phyloP scores from a whole-genome alignment of 2,329 filamentous ascomycete genomes.

The Trichoderma harzianum region DNA sequence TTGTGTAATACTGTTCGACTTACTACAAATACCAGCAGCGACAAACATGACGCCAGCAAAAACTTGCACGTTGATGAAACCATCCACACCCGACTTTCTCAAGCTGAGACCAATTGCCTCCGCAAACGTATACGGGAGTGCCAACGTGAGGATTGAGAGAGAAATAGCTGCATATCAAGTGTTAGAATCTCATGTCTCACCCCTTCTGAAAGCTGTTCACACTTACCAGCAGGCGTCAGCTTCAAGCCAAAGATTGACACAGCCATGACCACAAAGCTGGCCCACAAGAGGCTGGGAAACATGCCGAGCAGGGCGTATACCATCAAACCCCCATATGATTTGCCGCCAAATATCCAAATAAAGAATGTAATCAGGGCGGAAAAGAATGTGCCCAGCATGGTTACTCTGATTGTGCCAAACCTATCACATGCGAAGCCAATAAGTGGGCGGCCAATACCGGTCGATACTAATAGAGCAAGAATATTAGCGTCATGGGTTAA shows the following conservation, averaged over 20 bases:
- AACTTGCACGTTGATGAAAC: background rate
- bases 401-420: background rate
- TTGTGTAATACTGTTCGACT: background rate
- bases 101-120: constrained; percentile 6
- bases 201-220: fast-evolving
- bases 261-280: background rate
- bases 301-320: background rate
- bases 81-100: background rate
- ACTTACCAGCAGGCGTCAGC: background rate
- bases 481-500: background rate
- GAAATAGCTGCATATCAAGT: background rate
- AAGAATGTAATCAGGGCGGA: constrained; percentile 3
- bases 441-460: constrained; percentile 3
- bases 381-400: background rate
- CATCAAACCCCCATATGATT: background rate
- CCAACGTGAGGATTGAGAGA: background rate
- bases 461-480: background rate
- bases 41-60: constrained; percentile 8
- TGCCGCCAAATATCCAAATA: constrained; percentile 8
- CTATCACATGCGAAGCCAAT: constrained; percentile 2
- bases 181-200: background rate
- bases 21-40: background rate
- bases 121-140: constrained; percentile 7
- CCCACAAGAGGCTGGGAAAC: constrained; percentile 6
- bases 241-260: background rate